Conservation (phyloP, 2,329 filamentous ascomycete genomes). For the Penicillium hordei region DNA sequence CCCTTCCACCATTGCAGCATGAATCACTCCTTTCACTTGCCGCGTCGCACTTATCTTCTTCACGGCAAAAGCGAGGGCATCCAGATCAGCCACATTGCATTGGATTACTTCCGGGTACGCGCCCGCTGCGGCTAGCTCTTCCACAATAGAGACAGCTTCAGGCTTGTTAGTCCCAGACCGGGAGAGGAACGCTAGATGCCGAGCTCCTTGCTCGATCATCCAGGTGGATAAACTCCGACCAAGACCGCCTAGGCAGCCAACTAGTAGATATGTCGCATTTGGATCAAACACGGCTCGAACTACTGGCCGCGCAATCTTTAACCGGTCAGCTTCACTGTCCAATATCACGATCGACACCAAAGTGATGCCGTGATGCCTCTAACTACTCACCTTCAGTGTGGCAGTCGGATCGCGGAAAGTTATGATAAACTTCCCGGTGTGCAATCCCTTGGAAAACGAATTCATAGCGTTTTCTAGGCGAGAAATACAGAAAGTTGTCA, state of each 20-base stretch:
- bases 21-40: too few relatives aligned
- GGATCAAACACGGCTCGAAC: background rate
- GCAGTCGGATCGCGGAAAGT: too few relatives aligned
- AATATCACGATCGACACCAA: background rate
- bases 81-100: background rate
- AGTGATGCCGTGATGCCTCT: too few relatives aligned
- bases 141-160: slow-evolving; percentile 6
- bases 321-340: background rate
- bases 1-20: background rate
- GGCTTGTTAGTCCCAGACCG: slow-evolving; percentile 7
- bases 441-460: background rate
- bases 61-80: too few relatives aligned
- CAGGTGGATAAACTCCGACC: slow-evolving; percentile 13
- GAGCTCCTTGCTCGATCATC: slow-evolving; percentile 21
- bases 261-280: slow-evolving; percentile 2
- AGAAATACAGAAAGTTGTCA: background rate
- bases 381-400: too few relatives aligned
- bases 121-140: slow-evolving; percentile 3
- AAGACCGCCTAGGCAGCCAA: slow-evolving; percentile 20
- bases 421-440: background rate
- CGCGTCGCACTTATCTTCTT: too few relatives aligned
- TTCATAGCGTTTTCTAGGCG: background rate
- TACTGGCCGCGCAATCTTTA: background rate
- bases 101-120: background rate
- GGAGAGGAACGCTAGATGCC: slow-evolving; percentile 16